A percentile compares a stretch with the other conserved stretches of the same genome.
phyloP scores from a whole-genome alignment of 352 stramenopile species.

The Phytopythium mirpurense region DNA sequence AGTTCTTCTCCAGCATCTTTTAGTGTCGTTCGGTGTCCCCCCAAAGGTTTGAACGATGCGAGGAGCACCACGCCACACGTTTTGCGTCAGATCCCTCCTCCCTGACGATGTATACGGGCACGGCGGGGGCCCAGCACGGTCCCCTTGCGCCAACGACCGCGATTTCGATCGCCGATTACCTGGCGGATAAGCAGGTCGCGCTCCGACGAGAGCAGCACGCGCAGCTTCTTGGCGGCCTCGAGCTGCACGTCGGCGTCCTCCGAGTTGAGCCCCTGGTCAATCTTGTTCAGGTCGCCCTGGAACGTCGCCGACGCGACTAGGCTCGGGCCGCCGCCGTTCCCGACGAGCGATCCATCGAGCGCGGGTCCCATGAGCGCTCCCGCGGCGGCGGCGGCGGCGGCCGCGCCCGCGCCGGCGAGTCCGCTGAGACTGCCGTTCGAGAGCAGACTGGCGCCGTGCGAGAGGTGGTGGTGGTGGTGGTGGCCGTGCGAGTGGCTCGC shows the following conservation, averaged over 20 bases:
- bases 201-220: slow-evolving; percentile 78
- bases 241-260: slow-evolving; percentile 80
- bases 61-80: not conserved
- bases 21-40: too few relatives aligned
- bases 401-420: slow-evolving; percentile 14
- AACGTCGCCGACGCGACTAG: slow-evolving; percentile 54
- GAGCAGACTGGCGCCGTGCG: slow-evolving; percentile 36
- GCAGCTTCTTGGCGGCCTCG: slow-evolving; percentile 83
- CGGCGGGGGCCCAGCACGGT: too few relatives aligned
- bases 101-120: not conserved
- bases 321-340: slow-evolving; percentile 12
- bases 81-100: not conserved
- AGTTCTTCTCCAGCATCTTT: slow-evolving; percentile 88
- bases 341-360: slow-evolving; percentile 23
- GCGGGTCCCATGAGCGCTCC: slow-evolving; percentile 18
- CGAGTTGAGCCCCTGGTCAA: slow-evolving; percentile 73
- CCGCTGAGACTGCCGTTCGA: slow-evolving; percentile 40
- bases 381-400: slow-evolving; percentile 6
- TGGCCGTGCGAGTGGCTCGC: slow-evolving; percentile 44
- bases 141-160: not conserved
- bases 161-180: slow-evolving; percentile 26
- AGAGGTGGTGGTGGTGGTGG: slow-evolving; percentile 47
- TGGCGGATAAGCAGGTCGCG: slow-evolving; percentile 82
- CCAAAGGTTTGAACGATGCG: too few relatives aligned
- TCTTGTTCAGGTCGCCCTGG: slow-evolving; percentile 79